phyloP scores from a whole-genome alignment of 2,329 filamentous ascomycete genomes.

The Colletotrichum tropicale region DNA sequence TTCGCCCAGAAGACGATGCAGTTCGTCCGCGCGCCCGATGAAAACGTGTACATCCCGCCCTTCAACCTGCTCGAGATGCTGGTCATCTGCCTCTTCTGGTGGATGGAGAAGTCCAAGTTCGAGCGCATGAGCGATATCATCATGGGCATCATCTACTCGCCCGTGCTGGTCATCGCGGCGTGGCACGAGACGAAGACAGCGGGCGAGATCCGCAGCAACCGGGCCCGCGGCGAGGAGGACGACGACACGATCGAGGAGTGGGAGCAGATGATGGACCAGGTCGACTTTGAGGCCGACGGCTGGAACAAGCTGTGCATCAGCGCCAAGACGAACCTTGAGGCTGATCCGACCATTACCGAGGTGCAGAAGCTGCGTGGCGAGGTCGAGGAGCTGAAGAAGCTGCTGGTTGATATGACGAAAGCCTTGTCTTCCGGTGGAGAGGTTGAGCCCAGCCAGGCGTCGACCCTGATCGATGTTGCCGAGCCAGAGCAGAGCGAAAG shows the following conservation, averaged over 20 bases:
- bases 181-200: constrained; percentile 72
- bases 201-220: constrained; percentile 71
- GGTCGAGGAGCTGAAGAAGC: constrained; percentile 58
- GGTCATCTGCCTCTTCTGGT: constrained; percentile 84
- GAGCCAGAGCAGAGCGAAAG: neutral
- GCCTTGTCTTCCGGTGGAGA: constrained; percentile 15
- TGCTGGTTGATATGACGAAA: constrained; percentile 40
- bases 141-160: constrained; percentile 86
- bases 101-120: constrained; percentile 78
- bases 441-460: neutral
- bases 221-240: constrained; percentile 82
- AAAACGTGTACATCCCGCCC: constrained; percentile 97
- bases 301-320: constrained; percentile 82
- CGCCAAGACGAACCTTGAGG: constrained; percentile 82
- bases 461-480: constrained; percentile 5
- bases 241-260: constrained; percentile 91
- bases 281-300: constrained; percentile 83
- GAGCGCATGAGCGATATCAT: constrained; percentile 85
- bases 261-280: constrained; percentile 77
- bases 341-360: constrained; percentile 78
- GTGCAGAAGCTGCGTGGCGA: constrained; percentile 63
- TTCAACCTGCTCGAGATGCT: constrained; percentile 94
- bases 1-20: constrained; percentile 96
- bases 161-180: constrained; percentile 80
- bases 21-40: constrained; percentile 94